Percentiles rank a stretch among this genome's conserved stretches.
phyloP scores from a whole-genome alignment of 495 filamentous ascomycete species.

The Penicillium waksmanii region DNA sequence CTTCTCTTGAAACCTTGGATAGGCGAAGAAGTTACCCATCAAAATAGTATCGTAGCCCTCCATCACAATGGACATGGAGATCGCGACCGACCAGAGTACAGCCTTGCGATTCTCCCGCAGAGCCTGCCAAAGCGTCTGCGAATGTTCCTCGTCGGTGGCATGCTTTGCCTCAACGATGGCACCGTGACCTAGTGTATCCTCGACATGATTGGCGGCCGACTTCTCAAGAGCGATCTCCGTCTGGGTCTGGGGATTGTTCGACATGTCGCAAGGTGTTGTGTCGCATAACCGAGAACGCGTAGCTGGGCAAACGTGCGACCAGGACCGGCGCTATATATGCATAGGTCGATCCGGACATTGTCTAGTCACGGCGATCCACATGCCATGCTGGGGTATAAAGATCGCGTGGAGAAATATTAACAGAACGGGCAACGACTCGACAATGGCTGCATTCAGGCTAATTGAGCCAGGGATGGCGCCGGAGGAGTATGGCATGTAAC shows the following conservation, averaged over 20 bases:
- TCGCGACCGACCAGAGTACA: slow-evolving; percentile 49
- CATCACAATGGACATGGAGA: slow-evolving; percentile 54
- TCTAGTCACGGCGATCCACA: slow-evolving; percentile 1
- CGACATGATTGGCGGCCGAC: slow-evolving; percentile 31
- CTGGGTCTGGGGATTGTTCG: slow-evolving; percentile 9
- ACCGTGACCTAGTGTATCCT: slow-evolving; percentile 29
- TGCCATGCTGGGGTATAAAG: slow-evolving; percentile 11
- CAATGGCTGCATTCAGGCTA: slow-evolving; percentile 20
- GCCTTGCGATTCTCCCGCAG: slow-evolving; percentile 52
- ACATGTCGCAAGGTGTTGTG: slow-evolving; percentile 10
- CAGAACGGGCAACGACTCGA: background rate
- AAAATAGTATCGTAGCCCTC: slow-evolving; percentile 56
- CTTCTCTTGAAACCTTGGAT: slow-evolving; percentile 39
- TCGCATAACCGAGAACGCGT: background rate
- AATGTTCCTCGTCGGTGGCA: slow-evolving; percentile 38
- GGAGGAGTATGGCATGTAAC: background rate
- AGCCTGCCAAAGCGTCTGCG: slow-evolving; percentile 34
- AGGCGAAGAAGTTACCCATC: slow-evolving; percentile 45
- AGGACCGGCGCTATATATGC: slow-evolving; percentile 12
- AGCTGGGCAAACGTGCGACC: background rate
- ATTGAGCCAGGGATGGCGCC: background rate
- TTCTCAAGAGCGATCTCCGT: slow-evolving; percentile 30
- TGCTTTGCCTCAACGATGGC: slow-evolving; percentile 37
- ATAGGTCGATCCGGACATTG: background rate
- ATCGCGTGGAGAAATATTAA: slow-evolving; percentile 19